These are phyloP conservation scores for Wilhelminamyces savonicus DNA, from an alignment of 805 yeast species.

Conservation along the genomic window DNA sequence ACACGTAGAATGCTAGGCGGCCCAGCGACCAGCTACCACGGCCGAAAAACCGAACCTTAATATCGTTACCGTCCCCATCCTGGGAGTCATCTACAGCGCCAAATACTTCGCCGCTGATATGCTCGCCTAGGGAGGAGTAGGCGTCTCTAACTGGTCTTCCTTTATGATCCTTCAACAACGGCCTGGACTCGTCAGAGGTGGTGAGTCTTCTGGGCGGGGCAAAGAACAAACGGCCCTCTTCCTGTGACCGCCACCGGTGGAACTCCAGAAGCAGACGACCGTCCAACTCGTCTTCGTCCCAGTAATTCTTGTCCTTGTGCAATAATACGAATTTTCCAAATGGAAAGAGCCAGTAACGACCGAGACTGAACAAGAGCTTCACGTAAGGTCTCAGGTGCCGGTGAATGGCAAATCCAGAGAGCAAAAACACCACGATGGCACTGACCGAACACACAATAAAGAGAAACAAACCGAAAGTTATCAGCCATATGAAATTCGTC, in stretches of 20 bases:
- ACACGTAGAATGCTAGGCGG: slow-evolving; percentile 65
- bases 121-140: slow-evolving; percentile 23
- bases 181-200: slow-evolving; percentile 24
- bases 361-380: slow-evolving; percentile 52
- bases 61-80: slow-evolving; percentile 16
- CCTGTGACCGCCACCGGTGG: slow-evolving; percentile 77
- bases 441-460: slow-evolving; percentile 47
- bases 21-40: slow-evolving; percentile 90
- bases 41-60: slow-evolving; percentile 67
- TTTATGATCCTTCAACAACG: slow-evolving; percentile 35
- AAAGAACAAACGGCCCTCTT: slow-evolving; percentile 74
- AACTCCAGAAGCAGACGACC: slow-evolving; percentile 84
- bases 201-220: slow-evolving; percentile 53
- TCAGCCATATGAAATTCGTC: slow-evolving; percentile 69
- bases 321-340: slow-evolving; percentile 86
- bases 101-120: slow-evolving; percentile 5
- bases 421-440: slow-evolving; percentile 38
- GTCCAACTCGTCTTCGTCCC: slow-evolving; percentile 81
- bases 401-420: slow-evolving; percentile 37
- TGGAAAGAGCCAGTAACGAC: slow-evolving; percentile 71
- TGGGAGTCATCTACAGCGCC: slow-evolving; percentile 13
- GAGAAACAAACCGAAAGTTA: slow-evolving; percentile 64
- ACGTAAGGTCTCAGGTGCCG: slow-evolving; percentile 58
- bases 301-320: slow-evolving; percentile 70
- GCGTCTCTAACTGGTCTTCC: slow-evolving; percentile 35